Base-by-base conservation (phyloP, 371 early-diverging fungal genomes). In the Dinochytrium kinnereticum region DNA sequence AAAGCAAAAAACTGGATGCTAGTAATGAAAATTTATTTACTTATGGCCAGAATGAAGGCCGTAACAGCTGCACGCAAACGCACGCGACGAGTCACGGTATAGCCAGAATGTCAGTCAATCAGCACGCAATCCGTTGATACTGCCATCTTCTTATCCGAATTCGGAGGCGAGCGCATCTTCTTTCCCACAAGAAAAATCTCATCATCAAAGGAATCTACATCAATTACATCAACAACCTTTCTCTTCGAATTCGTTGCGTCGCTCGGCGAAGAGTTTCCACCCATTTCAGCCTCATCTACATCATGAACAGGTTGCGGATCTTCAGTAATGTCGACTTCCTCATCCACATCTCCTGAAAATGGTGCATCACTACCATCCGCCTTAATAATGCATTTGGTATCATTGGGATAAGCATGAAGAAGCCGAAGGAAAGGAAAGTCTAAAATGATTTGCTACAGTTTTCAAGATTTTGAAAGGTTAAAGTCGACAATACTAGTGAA, bases 281-380 rank as follows among this genome's bases (percentile, higher is more conserved):
- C 44, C 44, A 19, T 44, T 44, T 44, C 44, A 44, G 44, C 13
- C 13, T 7, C 19, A 44, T 44, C 44, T n/a, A 44, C 44, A 44
- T n/a, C n/a, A n/a, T n/a, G n/a, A n/a, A n/a, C n/a, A n/a, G n/a
- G n/a, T n/a, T n/a, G 44, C 44, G 44, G 44, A 19, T 44, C 44
- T 44, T 44, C 44, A 13, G 44, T 44, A 44, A 44, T 44, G 44
- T 44, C 44, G 44, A 44, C 19, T 44, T 19, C 44, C 13, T 61
- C 61, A 33, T 61, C 61, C 7, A 7, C 13, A 34, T 7, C 3
- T 3, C 24, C 51, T 0, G 17, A 31, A 44, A 71, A 74, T 5
- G 77, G 72, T 2, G 68, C 73, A 44, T 80, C 75, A 1, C 70
- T 49, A 0, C 80, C 80, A 64, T 77, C 66, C 1, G 77, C 24